A percentile compares a stretch with the other conserved stretches of the same genome.
These are phyloP conservation scores for Nannochloris sp. DNA, from an alignment of 139 green algal species.

Conservation along the genomic window DNA sequence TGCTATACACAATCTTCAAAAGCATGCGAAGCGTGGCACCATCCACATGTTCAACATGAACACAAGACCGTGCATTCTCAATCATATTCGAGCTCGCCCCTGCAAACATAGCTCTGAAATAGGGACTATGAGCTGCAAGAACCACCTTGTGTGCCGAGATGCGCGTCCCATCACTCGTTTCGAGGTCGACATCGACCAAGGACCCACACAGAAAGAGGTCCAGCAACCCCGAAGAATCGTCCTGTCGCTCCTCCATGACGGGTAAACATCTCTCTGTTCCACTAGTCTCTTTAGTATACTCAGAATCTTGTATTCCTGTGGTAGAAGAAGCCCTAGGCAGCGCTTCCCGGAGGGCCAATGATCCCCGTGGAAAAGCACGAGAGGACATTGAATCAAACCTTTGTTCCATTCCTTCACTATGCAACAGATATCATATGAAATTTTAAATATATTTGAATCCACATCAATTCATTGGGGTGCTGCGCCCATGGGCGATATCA, in stretches of 20 bases:
- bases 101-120: constrained; percentile 39
- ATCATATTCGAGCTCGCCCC: constrained; percentile 26
- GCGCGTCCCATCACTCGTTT: constrained; percentile 11
- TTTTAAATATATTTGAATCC: too few relatives aligned
- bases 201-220: constrained; percentile 23
- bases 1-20: constrained; percentile 33
- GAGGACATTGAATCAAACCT: too few relatives aligned
- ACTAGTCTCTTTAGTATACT: too few relatives aligned
- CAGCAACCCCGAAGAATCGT: background rate
- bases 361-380: too few relatives aligned
- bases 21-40: constrained; percentile 17
- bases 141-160: constrained; percentile 34
- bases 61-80: constrained; percentile 8
- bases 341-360: too few relatives aligned
- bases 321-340: too few relatives aligned
- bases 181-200: constrained; percentile 29
- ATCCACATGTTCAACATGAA: constrained; percentile 22
- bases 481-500: too few relatives aligned
- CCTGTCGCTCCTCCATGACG: background rate
- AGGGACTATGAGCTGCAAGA: constrained; percentile 28
- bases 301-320: too few relatives aligned
- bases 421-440: too few relatives aligned
- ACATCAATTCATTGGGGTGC: too few relatives aligned
- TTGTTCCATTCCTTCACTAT: too few relatives aligned
- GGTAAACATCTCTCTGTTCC: too few relatives aligned